Evolutionary conservation across 371 early-diverging fungal species (phyloP).

Genomic region (Haplosporangium sp.): DNA sequence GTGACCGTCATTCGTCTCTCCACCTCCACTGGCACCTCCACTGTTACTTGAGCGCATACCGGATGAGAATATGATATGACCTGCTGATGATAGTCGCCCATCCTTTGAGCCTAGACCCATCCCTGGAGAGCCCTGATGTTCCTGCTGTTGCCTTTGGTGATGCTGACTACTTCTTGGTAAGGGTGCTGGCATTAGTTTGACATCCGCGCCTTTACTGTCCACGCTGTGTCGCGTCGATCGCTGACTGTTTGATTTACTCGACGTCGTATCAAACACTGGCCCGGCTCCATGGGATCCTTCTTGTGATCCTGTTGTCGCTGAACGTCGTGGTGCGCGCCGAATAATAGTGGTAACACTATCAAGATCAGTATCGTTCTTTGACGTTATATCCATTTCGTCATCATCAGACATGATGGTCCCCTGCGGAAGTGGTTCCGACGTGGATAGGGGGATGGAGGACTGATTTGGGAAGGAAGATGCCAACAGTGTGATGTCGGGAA

Average conservation of each 20-base stretch:
- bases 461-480: constrained; percentile 43
- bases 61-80: constrained; percentile 33
- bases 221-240: constrained; percentile 2
- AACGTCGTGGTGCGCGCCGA: constrained; percentile 30
- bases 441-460: constrained; percentile 14
- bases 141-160: constrained; percentile 36
- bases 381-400: neutral
- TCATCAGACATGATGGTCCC: neutral
- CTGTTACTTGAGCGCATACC: constrained; percentile 13
- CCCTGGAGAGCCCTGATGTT: constrained; percentile 22
- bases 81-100: neutral
- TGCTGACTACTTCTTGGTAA: constrained; percentile 46
- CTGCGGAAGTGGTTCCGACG: constrained; percentile 24
- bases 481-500: constrained; percentile 49
- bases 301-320: constrained; percentile 29
- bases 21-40: constrained; percentile 11
- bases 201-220: constrained; percentile 15
- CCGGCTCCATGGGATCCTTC: constrained; percentile 20
- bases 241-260: constrained; percentile 9
- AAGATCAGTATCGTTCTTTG: neutral
- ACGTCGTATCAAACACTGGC: constrained; percentile 20
- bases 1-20: neutral
- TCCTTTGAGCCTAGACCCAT: constrained; percentile 7
- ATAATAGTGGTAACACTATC: neutral
- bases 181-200: constrained; percentile 49